phyloP scores from a whole-genome alignment of 2,329 filamentous ascomycete species.

The Colletotrichum viniferum region DNA sequence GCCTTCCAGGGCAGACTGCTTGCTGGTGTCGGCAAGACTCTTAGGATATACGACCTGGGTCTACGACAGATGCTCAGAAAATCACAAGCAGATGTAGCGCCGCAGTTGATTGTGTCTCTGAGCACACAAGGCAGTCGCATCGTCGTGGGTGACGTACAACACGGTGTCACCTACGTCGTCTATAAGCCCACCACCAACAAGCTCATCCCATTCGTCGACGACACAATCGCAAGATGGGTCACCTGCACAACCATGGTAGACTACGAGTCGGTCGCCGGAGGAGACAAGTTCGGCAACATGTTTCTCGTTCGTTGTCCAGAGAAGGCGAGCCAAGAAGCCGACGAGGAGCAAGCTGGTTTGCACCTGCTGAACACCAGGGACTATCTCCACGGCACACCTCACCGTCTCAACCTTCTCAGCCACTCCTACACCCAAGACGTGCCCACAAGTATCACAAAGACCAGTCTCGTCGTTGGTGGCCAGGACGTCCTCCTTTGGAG shows the following conservation, averaged over 20 bases:
- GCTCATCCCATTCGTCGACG: conserved; percentile 91
- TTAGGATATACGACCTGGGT: conserved; percentile 91
- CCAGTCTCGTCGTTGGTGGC: conserved; percentile 86
- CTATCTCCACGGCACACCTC: conserved; percentile 88
- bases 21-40: conserved; percentile 80
- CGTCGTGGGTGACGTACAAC: conserved; percentile 88
- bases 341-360: conserved; percentile 88
- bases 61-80: conserved; percentile 93
- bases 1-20: conserved; percentile 89
- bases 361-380: conserved; percentile 89
- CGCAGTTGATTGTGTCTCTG: conserved; percentile 85
- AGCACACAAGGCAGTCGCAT: conserved; percentile 92
- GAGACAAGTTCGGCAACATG: conserved; percentile 97
- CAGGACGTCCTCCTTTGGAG: conserved; percentile 93
- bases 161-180: conserved; percentile 89
- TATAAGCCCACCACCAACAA: conserved; percentile 93
- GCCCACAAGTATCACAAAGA: conserved; percentile 87
- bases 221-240: conserved; percentile 88
- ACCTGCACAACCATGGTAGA: conserved; percentile 93
- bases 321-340: conserved; percentile 86
- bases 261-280: conserved; percentile 93
- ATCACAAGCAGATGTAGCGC: conserved; percentile 78
- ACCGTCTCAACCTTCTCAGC: conserved; percentile 82
- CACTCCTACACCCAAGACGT: conserved; percentile 94
- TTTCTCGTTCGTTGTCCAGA: conserved; percentile 89